These are phyloP conservation scores for Hypoxylon sp. DNA, from an alignment of 2,329 filamentous ascomycete genomes.

Conservation along the genomic window DNA sequence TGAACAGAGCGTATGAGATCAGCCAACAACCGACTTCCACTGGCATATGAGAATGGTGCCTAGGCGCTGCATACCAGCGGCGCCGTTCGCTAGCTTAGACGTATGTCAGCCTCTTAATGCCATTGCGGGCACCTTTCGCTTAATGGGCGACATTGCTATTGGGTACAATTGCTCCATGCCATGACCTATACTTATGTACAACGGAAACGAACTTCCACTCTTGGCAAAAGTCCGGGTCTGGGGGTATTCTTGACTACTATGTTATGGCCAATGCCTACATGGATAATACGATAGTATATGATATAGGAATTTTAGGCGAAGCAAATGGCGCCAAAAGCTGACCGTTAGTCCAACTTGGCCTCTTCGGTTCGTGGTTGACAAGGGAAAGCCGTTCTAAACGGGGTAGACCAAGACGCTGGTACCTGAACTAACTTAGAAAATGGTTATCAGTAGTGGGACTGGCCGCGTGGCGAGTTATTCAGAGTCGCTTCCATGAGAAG, in stretches of 20 bases:
- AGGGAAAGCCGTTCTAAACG: constrained; percentile 18
- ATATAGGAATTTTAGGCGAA: constrained; percentile 20
- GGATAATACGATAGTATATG: constrained; percentile 5
- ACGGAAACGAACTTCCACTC: constrained; percentile 36
- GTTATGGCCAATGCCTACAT: constrained; percentile 9
- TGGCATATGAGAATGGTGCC: constrained; percentile 1
- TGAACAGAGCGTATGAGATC: constrained; percentile 25
- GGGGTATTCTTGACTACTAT: constrained; percentile 22
- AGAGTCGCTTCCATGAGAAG: background rate
- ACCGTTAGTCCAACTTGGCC: constrained; percentile 25
- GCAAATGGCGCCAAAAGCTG: constrained; percentile 16
- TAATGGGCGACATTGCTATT: constrained; percentile 26
- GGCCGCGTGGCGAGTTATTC: constrained; percentile 5
- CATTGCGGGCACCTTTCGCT: constrained; percentile 23
- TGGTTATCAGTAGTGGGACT: constrained; percentile 8
- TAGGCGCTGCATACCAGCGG: constrained; percentile 31
- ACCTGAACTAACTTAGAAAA: constrained; percentile 29
- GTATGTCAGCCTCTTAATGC: constrained; percentile 25
- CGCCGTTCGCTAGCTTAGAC: constrained; percentile 15
- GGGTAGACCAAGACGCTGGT: constrained; percentile 22
- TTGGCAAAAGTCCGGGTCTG: constrained; percentile 23
- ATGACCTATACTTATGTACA: constrained; percentile 21
- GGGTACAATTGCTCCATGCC: constrained; percentile 20
- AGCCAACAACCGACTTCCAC: constrained; percentile 14
- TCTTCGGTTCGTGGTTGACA: constrained; percentile 22